Base-by-base conservation (phyloP, 345 rosid species). In the Zanthoxylum bungeanum region DNA sequence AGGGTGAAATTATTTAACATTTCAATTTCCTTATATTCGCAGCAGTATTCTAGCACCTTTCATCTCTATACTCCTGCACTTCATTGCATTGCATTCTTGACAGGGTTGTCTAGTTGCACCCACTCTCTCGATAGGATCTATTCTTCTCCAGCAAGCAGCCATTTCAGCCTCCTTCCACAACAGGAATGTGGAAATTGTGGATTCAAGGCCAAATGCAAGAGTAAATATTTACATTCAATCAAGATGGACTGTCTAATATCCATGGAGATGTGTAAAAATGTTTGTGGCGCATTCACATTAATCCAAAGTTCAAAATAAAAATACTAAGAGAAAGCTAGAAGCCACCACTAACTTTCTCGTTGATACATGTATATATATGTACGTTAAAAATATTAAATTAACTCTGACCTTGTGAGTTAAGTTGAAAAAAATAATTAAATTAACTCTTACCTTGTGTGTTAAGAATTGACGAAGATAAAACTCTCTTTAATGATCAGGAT, bases 41-140 rank as follows among this genome's bases (percentile, higher is more conserved):
- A n/a, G n/a, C n/a, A n/a, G n/a, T n/a, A n/a, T n/a, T n/a, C n/a
- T n/a, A n/a, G n/a, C n/a, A n/a, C n/a, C n/a, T n/a, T 61, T 66
- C 21, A n/a, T 67, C 62, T 36, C 22, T 4, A 60, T 67, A 28
- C 34, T 36, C 37, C 14, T 19, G 31, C 66, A 24, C 28, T 58
- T 78, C 49, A 21, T 39, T 53, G 25, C 7, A 42, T 17, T 53
- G 60, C 25, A 44, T 21, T 28, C 61, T 46, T 55, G 22, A 65
- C 75, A 95, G 97, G 99, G 99, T 68, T 95, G 97, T 60, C 82
- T 92, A 44, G 85, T 95, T 31, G 97, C 97, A 60, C 99, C 92
- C 49, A 91, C 98, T 58, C 88, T 92, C 25, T 92, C 99, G 28
- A 88, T 91, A 73, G 96, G 97, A 55, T 89, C 96, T 47, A 92